Conservation (phyloP, 768 basidiomycete genomes). For the Termitomyces sp. region DNA sequence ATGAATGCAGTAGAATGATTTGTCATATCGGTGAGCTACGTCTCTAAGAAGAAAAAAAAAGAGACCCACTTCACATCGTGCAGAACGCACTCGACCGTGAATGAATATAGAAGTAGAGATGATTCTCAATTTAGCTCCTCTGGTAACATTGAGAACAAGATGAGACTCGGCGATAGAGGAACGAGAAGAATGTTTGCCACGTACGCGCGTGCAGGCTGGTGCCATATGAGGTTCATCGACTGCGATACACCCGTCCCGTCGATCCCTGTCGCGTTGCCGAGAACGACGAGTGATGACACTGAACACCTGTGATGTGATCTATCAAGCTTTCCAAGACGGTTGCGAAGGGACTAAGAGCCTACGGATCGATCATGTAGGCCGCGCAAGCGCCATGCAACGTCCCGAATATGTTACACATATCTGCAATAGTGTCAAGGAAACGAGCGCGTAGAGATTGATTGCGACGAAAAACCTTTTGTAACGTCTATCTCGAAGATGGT, state of each 20-base stretch:
- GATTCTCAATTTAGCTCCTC: slow-evolving; percentile 37
- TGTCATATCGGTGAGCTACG: not conserved
- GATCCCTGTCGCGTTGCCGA: slow-evolving; percentile 32
- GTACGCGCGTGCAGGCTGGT: slow-evolving; percentile 34
- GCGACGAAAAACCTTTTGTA: slow-evolving; percentile 23
- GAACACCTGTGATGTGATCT: slow-evolving; percentile 30
- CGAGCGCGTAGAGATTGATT: not conserved
- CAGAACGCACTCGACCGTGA: slow-evolving; percentile 35
- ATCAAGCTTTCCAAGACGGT: not conserved
- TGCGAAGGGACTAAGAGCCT: slow-evolving; percentile 13
- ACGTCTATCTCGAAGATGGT: slow-evolving; percentile 36
- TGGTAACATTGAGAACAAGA: slow-evolving; percentile 13
- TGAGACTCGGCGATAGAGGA: not conserved
- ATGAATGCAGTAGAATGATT: not conserved
- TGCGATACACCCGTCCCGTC: slow-evolving; percentile 46
- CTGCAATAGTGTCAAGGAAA: slow-evolving; percentile 22
- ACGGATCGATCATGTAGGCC: slow-evolving; percentile 53
- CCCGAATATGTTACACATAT: slow-evolving; percentile 49
- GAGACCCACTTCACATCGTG: slow-evolving; percentile 37
- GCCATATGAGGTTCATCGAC: slow-evolving; percentile 47
- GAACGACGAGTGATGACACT: slow-evolving; percentile 34
- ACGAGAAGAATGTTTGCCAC: slow-evolving; percentile 8
- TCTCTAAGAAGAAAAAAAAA: no score
- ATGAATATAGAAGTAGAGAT: slow-evolving; percentile 36
- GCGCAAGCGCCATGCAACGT: slow-evolving; percentile 55